phyloP scores from a whole-genome alignment of 805 yeast species.

The Millerago galiae region DNA sequence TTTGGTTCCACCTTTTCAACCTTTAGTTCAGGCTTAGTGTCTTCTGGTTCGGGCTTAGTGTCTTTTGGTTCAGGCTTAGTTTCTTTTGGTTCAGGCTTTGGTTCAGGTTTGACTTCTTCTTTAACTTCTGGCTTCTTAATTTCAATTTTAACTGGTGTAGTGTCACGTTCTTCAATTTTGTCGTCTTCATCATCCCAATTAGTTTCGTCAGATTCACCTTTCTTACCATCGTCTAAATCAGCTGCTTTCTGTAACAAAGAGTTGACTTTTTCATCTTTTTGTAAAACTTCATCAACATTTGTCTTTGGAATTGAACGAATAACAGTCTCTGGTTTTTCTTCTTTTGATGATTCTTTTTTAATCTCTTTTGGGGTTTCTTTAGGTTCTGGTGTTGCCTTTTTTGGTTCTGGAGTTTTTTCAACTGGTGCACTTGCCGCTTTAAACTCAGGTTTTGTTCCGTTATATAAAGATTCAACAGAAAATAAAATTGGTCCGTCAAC shows the following conservation, averaged over 20 bases:
- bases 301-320: slow-evolving; percentile 31
- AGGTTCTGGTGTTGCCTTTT: slow-evolving; percentile 14
- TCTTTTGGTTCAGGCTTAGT: slow-evolving; percentile 4
- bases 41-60: slow-evolving; percentile 9
- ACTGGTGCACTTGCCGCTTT: slow-evolving; percentile 23
- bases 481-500: slow-evolving; percentile 79
- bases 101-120: slow-evolving; percentile 1
- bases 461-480: slow-evolving; percentile 69
- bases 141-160: slow-evolving; percentile 8
- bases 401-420: slow-evolving; percentile 21
- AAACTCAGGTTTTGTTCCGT: slow-evolving; percentile 57
- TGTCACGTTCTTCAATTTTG: slow-evolving; percentile 11
- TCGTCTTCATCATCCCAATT: slow-evolving; percentile 33
- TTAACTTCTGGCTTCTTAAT: slow-evolving; percentile 5
- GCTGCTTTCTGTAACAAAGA: slow-evolving; percentile 42
- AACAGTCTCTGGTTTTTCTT: slow-evolving; percentile 7
- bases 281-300: slow-evolving; percentile 41
- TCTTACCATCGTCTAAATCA: slow-evolving; percentile 32
- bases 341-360: slow-evolving; percentile 3
- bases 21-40: slow-evolving; percentile 14
- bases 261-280: slow-evolving; percentile 38
- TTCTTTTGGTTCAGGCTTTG: not conserved
- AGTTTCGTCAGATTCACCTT: slow-evolving; percentile 17
- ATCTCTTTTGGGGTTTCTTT: slow-evolving; percentile 18
- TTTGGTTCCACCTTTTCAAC: slow-evolving; percentile 18